phyloP scores from a whole-genome alignment of 768 basidiomycete genomes.

The Mycena albidolilacea region DNA sequence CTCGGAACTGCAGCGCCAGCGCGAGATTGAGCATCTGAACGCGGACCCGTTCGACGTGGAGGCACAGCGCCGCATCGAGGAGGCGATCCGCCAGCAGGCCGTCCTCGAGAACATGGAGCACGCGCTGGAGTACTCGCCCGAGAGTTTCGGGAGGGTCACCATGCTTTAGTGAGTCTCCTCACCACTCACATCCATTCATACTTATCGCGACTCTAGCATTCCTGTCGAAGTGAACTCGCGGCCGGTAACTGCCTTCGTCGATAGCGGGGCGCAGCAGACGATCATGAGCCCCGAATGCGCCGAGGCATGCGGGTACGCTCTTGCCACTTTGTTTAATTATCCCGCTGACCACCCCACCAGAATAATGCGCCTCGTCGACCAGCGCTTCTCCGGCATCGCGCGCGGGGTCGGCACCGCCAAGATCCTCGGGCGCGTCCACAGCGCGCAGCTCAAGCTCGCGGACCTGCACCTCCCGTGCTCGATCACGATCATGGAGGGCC shows the following conservation, averaged over 20 bases:
- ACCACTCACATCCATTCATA: neutral
- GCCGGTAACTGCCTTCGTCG: slow-evolving; percentile 96
- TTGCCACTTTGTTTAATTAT: neutral
- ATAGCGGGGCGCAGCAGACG: slow-evolving; percentile 97
- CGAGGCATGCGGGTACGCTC: slow-evolving; percentile 77
- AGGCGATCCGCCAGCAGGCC: slow-evolving; percentile 90
- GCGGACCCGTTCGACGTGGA: slow-evolving; percentile 94
- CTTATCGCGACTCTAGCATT: slow-evolving; percentile 65
- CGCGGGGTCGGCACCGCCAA: slow-evolving; percentile 95
- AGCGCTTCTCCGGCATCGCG: slow-evolving; percentile 90
- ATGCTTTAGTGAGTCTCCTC: slow-evolving; percentile 90
- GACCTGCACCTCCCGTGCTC: slow-evolving; percentile 91
- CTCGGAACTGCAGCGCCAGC: slow-evolving; percentile 70
- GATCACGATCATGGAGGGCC: slow-evolving; percentile 97
- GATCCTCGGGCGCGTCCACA: slow-evolving; percentile 95
- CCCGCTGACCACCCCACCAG: slow-evolving; percentile 59
- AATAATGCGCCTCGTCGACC: slow-evolving; percentile 94
- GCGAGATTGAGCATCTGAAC: slow-evolving; percentile 78
- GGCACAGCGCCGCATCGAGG: slow-evolving; percentile 94
- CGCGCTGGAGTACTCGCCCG: slow-evolving; percentile 94
- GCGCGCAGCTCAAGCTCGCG: slow-evolving; percentile 90
- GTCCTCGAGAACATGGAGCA: slow-evolving; percentile 94
- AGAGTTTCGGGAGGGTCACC: slow-evolving; percentile 92
- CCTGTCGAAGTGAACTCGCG: slow-evolving; percentile 93
- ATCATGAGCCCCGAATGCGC: slow-evolving; percentile 97